Percentiles rank a stretch among this genome's conserved stretches.
phyloP scores from a whole-genome alignment of 192 early-diverging fungal genomes.

The Glomus cerebriforme region DNA sequence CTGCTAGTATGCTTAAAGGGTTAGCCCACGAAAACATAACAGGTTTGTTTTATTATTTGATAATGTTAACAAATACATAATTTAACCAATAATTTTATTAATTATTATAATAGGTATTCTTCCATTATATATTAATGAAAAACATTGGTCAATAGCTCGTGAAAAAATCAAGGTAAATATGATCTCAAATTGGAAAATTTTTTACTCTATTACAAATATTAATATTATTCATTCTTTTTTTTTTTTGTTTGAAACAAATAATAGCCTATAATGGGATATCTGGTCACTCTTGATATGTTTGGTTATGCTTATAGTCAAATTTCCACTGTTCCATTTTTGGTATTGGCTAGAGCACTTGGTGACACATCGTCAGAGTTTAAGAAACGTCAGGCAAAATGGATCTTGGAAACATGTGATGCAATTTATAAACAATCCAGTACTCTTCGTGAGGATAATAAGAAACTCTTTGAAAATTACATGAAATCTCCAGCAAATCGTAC shows the following conservation, averaged over 20 bases:
- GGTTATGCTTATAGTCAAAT: conserved; percentile 49
- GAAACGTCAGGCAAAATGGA: conserved; percentile 40
- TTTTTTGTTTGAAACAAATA: too few species aligned
- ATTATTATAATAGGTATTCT: conserved; percentile 35
- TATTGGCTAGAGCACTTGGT: conserved; percentile 40
- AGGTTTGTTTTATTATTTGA: conserved; percentile 17
- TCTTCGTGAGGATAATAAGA: conserved; percentile 41
- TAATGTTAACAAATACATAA: background rate
- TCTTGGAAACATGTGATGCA: conserved; percentile 48
- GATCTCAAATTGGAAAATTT: background rate
- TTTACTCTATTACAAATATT: background rate
- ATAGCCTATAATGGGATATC: conserved; percentile 48
- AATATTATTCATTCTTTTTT: background rate
- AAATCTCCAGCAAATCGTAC: conserved; percentile 37
- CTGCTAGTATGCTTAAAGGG: conserved; percentile 43
- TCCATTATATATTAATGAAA: conserved; percentile 46
- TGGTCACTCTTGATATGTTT: conserved; percentile 45
- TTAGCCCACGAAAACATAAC: conserved; percentile 47
- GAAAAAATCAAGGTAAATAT: conserved; percentile 43
- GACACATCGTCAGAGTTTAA: conserved; percentile 40
- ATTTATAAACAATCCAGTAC: conserved; percentile 40
- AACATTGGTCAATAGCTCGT: conserved; percentile 46
- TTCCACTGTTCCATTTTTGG: conserved; percentile 44
- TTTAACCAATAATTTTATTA: background rate
- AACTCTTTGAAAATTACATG: conserved; percentile 38